phyloP scores from a whole-genome alignment of 176 grass and related monocot genomes.

The Phoenix dactylifera region DNA sequence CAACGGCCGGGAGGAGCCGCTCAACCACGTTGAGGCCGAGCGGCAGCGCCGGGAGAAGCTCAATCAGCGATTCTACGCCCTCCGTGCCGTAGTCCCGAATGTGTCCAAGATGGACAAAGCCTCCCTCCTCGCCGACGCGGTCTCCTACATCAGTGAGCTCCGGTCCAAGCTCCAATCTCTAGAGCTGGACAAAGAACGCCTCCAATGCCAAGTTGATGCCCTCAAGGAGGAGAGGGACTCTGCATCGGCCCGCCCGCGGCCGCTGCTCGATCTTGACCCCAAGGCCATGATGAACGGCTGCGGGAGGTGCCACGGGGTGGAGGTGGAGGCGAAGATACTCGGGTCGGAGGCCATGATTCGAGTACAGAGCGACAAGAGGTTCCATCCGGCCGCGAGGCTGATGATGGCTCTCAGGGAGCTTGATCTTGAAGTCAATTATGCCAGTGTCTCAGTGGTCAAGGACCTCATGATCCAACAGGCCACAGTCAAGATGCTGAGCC shows the following conservation, averaged over 20 bases:
- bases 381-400: background rate
- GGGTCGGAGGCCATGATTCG: conserved; percentile 3
- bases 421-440: conserved; percentile 1
- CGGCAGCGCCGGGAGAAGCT: conserved; percentile 16
- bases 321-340: conserved; percentile 11
- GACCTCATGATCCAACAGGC: conserved; percentile 12
- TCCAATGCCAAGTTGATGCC: background rate
- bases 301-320: background rate
- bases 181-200: background rate
- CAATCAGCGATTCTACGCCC: conserved; percentile 14
- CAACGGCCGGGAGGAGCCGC: conserved; percentile 15
- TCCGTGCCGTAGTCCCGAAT: conserved; percentile 10
- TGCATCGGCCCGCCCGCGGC: too few relatives aligned
- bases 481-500: conserved; percentile 1
- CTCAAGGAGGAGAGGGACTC: background rate
- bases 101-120: conserved; percentile 18
- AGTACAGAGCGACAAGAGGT: background rate
- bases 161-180: background rate
- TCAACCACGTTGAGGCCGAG: conserved; percentile 13
- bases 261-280: too few relatives aligned
- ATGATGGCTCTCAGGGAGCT: conserved; percentile 8
- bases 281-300: too few relatives aligned
- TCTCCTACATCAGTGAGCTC: conserved; percentile 11
- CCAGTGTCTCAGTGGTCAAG: conserved; percentile 3
- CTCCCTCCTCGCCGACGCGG: conserved; percentile 14